These are phyloP conservation scores for Aristolochia californica DNA, from an alignment of 164 flowering plant genomes.

Conservation along the genomic window DNA sequence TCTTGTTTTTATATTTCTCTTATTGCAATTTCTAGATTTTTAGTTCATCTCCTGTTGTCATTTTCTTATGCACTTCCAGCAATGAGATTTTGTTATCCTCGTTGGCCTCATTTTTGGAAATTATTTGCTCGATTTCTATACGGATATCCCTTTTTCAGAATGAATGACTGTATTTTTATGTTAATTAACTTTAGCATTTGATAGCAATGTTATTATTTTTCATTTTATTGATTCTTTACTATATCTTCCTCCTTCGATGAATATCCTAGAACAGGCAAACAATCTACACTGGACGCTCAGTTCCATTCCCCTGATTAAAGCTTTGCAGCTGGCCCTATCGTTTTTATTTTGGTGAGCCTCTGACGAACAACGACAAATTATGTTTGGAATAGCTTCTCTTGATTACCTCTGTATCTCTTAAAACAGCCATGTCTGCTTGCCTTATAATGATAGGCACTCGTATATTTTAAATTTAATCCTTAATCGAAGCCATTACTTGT, in stretches of 20 bases:
- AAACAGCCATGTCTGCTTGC: too few species aligned
- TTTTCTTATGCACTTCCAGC: not conserved
- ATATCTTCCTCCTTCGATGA: not conserved
- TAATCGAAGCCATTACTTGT: not conserved
- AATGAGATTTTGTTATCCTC: not conserved
- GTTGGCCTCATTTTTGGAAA: not conserved
- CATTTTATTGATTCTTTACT: not conserved
- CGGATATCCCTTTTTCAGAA: not conserved
- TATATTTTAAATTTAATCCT: not conserved
- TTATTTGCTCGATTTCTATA: not conserved
- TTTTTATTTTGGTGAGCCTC: constrained; percentile 69
- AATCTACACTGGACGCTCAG: constrained; percentile 82
- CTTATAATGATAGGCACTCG: too few species aligned
- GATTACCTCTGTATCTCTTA: not conserved
- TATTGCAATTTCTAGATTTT: too few species aligned
- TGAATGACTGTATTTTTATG: not conserved
- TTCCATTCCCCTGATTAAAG: constrained; percentile 67
- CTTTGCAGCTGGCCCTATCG: constrained; percentile 63
- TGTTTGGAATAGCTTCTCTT: not conserved
- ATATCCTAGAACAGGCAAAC: constrained; percentile 45
- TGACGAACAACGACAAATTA: not conserved
- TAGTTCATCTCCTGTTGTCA: too few species aligned
- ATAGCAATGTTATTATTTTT: not conserved
- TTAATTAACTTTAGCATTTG: not conserved
- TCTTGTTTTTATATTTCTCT: too few species aligned